A percentile compares a stretch with the other conserved stretches of the same genome.
Conservation (phyloP, 2,329 filamentous ascomycete species). For the Xylaria polymorpha region DNA sequence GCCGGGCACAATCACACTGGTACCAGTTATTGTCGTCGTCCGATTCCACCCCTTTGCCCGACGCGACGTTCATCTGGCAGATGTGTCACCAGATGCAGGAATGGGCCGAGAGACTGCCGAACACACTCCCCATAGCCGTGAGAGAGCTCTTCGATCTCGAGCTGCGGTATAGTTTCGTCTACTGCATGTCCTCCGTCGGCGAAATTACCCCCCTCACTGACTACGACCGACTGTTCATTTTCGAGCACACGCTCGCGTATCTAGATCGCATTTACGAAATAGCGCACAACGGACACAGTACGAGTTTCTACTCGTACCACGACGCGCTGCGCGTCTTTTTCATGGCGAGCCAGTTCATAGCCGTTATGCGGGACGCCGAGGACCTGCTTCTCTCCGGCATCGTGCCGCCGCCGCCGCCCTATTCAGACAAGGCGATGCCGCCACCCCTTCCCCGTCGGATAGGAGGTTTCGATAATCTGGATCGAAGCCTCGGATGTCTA, state of each 20-base stretch:
- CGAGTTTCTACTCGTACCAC: conserved; percentile 83
- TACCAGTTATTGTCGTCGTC: conserved; percentile 90
- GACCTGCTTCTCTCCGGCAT: conserved; percentile 66
- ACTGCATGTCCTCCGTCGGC: conserved; percentile 86
- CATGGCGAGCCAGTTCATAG: conserved; percentile 72
- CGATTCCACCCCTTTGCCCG: conserved; percentile 73
- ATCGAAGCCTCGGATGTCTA: conserved; percentile 67
- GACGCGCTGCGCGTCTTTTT: conserved; percentile 88
- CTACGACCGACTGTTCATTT: conserved; percentile 83
- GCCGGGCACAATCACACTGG: conserved; percentile 87
- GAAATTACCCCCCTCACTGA: conserved; percentile 77
- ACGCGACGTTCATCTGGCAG: conserved; percentile 80
- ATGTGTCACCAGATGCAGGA: conserved; percentile 80
- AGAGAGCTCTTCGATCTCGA: conserved; percentile 87
- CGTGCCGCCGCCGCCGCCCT: conserved; percentile 57
- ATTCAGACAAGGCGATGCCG: conserved; percentile 60
- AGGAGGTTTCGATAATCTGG: conserved; percentile 61
- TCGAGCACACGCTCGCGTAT: conserved; percentile 88
- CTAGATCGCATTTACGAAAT: conserved; percentile 78
- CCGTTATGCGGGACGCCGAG: conserved; percentile 68
- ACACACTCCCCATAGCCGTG: conserved; percentile 71
- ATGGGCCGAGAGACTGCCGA: conserved; percentile 84
- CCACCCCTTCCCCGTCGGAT: conserved; percentile 65
- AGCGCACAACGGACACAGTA: conserved; percentile 67
- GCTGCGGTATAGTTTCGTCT: conserved; percentile 88